Conservation (phyloP, 2,329 filamentous ascomycete genomes). For the Zymoseptoria crescenta region DNA sequence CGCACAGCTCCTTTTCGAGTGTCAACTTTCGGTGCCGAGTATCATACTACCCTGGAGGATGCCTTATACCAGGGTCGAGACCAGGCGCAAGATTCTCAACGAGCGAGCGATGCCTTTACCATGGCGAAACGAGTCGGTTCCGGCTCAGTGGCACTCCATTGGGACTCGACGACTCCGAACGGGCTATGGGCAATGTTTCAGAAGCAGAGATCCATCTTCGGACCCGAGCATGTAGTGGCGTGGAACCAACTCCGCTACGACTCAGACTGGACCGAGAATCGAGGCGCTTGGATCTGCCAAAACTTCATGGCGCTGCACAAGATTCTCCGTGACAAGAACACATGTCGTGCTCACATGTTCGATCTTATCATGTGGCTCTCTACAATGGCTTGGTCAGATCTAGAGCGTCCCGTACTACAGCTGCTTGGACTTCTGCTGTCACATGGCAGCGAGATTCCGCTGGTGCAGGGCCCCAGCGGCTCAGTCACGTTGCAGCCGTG, state of each 20-base stretch:
- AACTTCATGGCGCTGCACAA: neutral
- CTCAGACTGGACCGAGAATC: neutral
- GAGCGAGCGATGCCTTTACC: neutral
- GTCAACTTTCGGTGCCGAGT: slow-evolving; percentile 29
- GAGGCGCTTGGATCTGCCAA: neutral
- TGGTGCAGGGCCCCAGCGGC: too few species aligned
- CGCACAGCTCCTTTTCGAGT: slow-evolving; percentile 10
- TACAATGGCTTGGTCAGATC: slow-evolving; percentile 34
- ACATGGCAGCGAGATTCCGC: neutral
- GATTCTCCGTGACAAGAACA: neutral
- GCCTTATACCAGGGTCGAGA: slow-evolving; percentile 18
- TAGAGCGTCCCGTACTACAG: neutral
- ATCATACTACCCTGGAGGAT: slow-evolving; percentile 22
- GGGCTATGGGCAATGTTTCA: slow-evolving; percentile 2
- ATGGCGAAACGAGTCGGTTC: neutral
- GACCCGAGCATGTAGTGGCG: neutral
- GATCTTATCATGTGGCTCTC: slow-evolving; percentile 22
- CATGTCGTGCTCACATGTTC: slow-evolving; percentile 2
- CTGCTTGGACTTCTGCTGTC: neutral
- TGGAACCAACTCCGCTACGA: neutral
- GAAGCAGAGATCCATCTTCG: neutral
- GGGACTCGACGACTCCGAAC: neutral
- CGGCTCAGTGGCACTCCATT: neutral
- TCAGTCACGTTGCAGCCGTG: neutral
- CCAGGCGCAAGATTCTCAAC: neutral